phyloP scores from a whole-genome alignment of 805 yeast species.

The Monosporozyma yasuniensis region DNA sequence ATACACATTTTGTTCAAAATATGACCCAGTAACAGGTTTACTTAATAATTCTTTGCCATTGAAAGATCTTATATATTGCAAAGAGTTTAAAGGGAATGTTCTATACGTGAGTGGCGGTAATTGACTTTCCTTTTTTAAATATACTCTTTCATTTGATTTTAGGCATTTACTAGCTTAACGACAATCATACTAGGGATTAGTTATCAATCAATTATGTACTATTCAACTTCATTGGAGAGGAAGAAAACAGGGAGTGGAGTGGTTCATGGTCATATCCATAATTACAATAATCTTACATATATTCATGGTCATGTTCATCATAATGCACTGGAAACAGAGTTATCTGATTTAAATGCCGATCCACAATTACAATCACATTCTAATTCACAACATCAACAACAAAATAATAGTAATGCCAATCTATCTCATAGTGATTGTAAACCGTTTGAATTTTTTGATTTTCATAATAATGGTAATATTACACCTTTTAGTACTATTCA shows the following conservation, averaged over 20 bases:
- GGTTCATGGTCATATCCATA: constrained; percentile 63
- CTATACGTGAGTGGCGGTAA: not conserved
- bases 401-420: not conserved
- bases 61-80: too few species aligned
- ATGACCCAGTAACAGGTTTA: not conserved
- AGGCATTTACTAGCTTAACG: too few species aligned
- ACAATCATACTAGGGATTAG: not conserved
- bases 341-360: not conserved
- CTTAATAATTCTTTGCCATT: too few species aligned
- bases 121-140: too few species aligned
- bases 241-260: constrained; percentile 11
- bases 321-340: not conserved
- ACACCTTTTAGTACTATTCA: not conserved
- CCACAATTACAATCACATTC: not conserved
- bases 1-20: not conserved
- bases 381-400: too few species aligned
- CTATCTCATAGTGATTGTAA: constrained; percentile 25
- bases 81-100: too few species aligned
- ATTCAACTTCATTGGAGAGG: not conserved
- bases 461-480: constrained; percentile 18
- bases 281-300: constrained; percentile 50
- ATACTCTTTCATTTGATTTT: too few species aligned
- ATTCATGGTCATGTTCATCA: constrained; percentile 62
- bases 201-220: not conserved
- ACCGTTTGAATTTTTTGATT: constrained; percentile 36